Evolutionary conservation across 2,329 filamentous ascomycete genomes (phyloP).

Genomic region (Phyllachora maydis): DNA sequence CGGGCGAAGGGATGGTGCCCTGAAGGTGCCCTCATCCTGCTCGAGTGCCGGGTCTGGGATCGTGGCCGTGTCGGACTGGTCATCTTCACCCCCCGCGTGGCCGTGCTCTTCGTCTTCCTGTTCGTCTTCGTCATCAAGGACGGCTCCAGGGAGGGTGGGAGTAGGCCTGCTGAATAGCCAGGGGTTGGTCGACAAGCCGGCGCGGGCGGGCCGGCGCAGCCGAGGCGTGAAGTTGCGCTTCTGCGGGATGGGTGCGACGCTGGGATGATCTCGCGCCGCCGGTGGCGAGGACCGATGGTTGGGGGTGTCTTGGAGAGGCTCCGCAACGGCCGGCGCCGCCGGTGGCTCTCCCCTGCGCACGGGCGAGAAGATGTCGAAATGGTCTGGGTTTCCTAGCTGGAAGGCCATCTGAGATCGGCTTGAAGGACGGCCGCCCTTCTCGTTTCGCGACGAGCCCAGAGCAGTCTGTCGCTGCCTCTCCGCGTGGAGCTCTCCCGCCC

Average conservation of each 20-base stretch:
- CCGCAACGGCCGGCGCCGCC: too few relatives aligned
- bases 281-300: conserved; percentile 9
- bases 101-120: conserved; percentile 1
- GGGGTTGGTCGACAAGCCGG: conserved; percentile 21
- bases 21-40: conserved; percentile 16
- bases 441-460: too few relatives aligned
- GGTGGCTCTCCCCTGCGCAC: too few relatives aligned
- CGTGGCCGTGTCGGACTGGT: too few relatives aligned
- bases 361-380: conserved; percentile 16
- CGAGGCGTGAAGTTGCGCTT: conserved; percentile 28
- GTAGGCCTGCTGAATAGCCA: too few relatives aligned
- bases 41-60: too few relatives aligned
- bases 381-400: conserved; percentile 10
- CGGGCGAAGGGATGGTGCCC: conserved; percentile 21
- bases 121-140: too few relatives aligned
- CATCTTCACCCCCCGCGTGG: conserved; percentile 2
- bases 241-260: conserved; percentile 17
- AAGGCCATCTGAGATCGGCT: conserved; percentile 11
- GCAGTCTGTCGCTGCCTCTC: too few relatives aligned
- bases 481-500: neutral
- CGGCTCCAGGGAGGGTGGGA: too few relatives aligned
- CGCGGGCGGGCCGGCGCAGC: conserved; percentile 8
- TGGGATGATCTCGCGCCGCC: conserved; percentile 12
- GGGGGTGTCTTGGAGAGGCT: too few relatives aligned
- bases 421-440: neutral